A percentile compares a stretch with the other conserved stretches of the same genome.
Evolutionary conservation across 83 land plant genomes (phyloP).

Genomic region (Thuja plicata): DNA sequence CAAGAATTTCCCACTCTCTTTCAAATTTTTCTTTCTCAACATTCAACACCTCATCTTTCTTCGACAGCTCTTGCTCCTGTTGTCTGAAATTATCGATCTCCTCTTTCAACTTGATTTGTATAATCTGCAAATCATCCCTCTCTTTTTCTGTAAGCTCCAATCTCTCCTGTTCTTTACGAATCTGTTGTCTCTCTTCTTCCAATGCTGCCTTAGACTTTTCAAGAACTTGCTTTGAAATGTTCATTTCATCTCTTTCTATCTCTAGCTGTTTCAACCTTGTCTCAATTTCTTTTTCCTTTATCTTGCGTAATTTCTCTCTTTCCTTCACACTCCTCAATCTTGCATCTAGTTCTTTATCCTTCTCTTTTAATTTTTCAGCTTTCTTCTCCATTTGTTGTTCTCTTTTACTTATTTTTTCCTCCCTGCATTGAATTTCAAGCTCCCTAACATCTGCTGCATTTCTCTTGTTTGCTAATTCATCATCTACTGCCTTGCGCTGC

Average conservation of each 20-base stretch:
- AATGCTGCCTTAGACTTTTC: slow-evolving; percentile 26
- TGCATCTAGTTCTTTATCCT: slow-evolving; percentile 46
- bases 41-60: slow-evolving; percentile 67
- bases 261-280: slow-evolving; percentile 22
- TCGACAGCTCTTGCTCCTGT: slow-evolving; percentile 54
- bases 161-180: slow-evolving; percentile 43
- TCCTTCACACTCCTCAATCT: slow-evolving; percentile 33
- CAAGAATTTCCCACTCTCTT: slow-evolving; percentile 91
- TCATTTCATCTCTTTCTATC: slow-evolving; percentile 51
- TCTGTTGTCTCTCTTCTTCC: slow-evolving; percentile 46
- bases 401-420: slow-evolving; percentile 36
- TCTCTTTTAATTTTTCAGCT: slow-evolving; percentile 32
- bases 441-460: slow-evolving; percentile 45
- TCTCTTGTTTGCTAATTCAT: slow-evolving; percentile 49
- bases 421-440: slow-evolving; percentile 39
- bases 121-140: slow-evolving; percentile 51
- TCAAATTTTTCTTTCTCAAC: slow-evolving; percentile 86
- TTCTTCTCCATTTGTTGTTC: slow-evolving; percentile 42
- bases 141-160: slow-evolving; percentile 61
- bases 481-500: slow-evolving; percentile 41
- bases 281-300: slow-evolving; percentile 39
- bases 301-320: slow-evolving; percentile 33
- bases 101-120: slow-evolving; percentile 75
- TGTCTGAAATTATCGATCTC: slow-evolving; percentile 83
- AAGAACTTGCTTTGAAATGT: slow-evolving; percentile 36